Percentiles rank a stretch among this genome's conserved stretches.
Evolutionary conservation across 345 rosid genomes (phyloP).

Genomic region (Clausena lansium): DNA sequence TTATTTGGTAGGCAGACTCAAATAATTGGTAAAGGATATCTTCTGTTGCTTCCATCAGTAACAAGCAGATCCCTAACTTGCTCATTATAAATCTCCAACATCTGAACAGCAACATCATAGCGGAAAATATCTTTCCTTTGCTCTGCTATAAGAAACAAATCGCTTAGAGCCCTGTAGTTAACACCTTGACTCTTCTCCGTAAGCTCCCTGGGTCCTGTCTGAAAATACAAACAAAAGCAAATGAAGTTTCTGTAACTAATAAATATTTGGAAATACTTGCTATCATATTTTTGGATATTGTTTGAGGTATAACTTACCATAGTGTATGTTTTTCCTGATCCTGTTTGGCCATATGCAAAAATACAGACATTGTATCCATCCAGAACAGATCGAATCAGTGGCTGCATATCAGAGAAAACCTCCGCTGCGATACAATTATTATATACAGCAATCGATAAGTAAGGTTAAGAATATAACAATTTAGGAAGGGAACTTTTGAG

Average conservation of each 20-base stretch:
- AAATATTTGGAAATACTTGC: background rate
- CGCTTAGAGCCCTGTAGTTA: conserved; percentile 90
- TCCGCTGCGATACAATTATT: conserved; percentile 57
- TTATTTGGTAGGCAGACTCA: background rate
- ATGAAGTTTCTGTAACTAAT: background rate
- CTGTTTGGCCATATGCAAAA: conserved; percentile 99
- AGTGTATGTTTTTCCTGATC: conserved; percentile 93
- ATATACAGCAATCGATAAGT: background rate
- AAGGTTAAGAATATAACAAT: background rate
- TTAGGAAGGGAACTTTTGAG: background rate
- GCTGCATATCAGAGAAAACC: conserved; percentile 96
- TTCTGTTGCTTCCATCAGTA: conserved; percentile 83
- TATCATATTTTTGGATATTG: conserved; percentile 1
- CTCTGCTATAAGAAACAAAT: conserved; percentile 79
- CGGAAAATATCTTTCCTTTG: conserved; percentile 76
- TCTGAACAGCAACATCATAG: conserved; percentile 87
- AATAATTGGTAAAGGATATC: conserved; percentile 68
- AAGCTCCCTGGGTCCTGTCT: conserved; percentile 89
- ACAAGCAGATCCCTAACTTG: conserved; percentile 94
- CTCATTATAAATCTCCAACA: conserved; percentile 97
- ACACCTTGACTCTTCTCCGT: conserved; percentile 83
- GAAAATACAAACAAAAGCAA: conserved; percentile 25
- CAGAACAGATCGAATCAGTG: conserved; percentile 88
- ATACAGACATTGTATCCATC: conserved; percentile 98
- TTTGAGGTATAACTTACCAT: conserved; percentile 59